Evolutionary conservation across 805 yeast genomes (phyloP).

Genomic region (Suhomyces sp.): DNA sequence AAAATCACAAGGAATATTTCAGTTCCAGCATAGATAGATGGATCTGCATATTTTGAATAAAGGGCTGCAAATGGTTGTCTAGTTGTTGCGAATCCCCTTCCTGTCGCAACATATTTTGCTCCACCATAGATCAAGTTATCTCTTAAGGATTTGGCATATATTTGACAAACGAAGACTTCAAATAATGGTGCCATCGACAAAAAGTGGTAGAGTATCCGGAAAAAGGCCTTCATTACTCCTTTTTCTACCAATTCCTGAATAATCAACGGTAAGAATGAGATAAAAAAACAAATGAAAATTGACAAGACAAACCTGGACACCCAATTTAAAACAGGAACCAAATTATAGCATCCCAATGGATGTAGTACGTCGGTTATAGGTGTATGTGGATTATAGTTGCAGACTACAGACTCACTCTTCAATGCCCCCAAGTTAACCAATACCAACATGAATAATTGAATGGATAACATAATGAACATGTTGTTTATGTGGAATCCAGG

Average conservation of each 20-base stretch:
- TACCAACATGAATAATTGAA: constrained; percentile 82
- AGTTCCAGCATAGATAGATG: constrained; percentile 78
- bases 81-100: constrained; percentile 89
- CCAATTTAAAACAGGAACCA: constrained; percentile 88
- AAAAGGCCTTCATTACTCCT: constrained; percentile 72
- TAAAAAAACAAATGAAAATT: constrained; percentile 88
- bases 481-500: constrained; percentile 95
- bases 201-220: constrained; percentile 72
- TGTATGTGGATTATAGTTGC: constrained; percentile 61
- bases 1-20: constrained; percentile 65
- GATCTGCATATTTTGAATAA: constrained; percentile 72
- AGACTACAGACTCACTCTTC: constrained; percentile 66
- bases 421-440: constrained; percentile 78
- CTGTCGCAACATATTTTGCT: constrained; percentile 88
- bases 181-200: constrained; percentile 84
- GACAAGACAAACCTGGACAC: constrained; percentile 84
- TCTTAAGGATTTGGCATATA: constrained; percentile 75
- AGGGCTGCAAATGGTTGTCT: constrained; percentile 69
- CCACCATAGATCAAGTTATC: constrained; percentile 86
- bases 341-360: constrained; percentile 84
- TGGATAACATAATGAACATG: constrained; percentile 79
- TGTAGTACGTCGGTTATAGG: constrained; percentile 72
- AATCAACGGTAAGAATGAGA: constrained; percentile 83
- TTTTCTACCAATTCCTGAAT: constrained; percentile 87
- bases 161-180: constrained; percentile 94